Conservation (phyloP, 2,329 filamentous ascomycete genomes). For the Furcasterigmium furcatum region DNA sequence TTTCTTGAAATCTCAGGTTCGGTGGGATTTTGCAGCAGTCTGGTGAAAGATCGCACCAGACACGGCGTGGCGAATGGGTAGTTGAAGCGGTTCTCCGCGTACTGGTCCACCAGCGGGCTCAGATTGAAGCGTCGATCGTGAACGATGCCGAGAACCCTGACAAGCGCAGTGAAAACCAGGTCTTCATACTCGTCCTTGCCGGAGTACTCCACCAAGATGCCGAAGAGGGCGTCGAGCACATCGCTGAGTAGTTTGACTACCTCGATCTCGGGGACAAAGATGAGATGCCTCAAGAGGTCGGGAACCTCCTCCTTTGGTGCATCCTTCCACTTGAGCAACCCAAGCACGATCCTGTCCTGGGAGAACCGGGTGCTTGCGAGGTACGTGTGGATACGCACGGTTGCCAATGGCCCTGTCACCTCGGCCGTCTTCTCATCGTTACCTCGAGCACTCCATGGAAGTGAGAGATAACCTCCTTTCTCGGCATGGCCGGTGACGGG, state of each 20-base stretch:
- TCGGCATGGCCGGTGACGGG: slow-evolving; percentile 58
- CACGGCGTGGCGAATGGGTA: slow-evolving; percentile 91
- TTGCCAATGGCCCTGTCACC: slow-evolving; percentile 75
- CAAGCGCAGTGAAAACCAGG: slow-evolving; percentile 83
- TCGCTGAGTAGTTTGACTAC: slow-evolving; percentile 90
- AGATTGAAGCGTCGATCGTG: slow-evolving; percentile 93
- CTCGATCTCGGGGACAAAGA: slow-evolving; percentile 95
- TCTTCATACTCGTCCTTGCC: slow-evolving; percentile 92
- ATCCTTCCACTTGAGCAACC: slow-evolving; percentile 83
- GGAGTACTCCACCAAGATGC: slow-evolving; percentile 86
- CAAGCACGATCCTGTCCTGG: slow-evolving; percentile 82
- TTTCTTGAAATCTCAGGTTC: slow-evolving; percentile 82
- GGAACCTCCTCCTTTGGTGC: slow-evolving; percentile 68
- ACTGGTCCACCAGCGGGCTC: slow-evolving; percentile 84
- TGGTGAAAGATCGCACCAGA: slow-evolving; percentile 80
- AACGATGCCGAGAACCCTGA: slow-evolving; percentile 87
- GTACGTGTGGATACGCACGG: slow-evolving; percentile 76
- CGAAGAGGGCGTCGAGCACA: slow-evolving; percentile 88
- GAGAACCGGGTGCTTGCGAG: slow-evolving; percentile 94
- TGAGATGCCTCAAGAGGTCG: slow-evolving; percentile 73
- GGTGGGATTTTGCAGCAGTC: slow-evolving; percentile 77
- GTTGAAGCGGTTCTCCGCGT: slow-evolving; percentile 84
- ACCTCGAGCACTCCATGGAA: slow-evolving; percentile 73
- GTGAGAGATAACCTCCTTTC: slow-evolving; percentile 80
- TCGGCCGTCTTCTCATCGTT: slow-evolving; percentile 69